Percentiles rank a stretch among this genome's conserved stretches.
These are phyloP conservation scores for Saturnispora kantuleensis DNA, from an alignment of 805 yeast genomes.

Conservation along the genomic window DNA sequence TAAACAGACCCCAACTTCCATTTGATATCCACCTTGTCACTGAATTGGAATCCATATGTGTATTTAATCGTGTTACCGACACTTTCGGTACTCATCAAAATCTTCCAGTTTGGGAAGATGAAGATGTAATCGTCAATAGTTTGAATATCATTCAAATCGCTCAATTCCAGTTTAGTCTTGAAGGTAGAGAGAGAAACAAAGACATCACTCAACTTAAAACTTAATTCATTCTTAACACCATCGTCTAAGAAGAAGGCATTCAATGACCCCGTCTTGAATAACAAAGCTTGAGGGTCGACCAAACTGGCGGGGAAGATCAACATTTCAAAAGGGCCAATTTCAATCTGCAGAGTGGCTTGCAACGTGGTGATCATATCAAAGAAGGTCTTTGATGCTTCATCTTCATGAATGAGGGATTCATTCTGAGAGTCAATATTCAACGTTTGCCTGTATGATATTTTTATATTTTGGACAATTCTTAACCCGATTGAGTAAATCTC, in stretches of 20 bases:
- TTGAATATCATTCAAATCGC: constrained; percentile 26
- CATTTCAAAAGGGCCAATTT: constrained; percentile 43
- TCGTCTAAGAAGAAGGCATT: constrained; percentile 44
- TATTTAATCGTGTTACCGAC: constrained; percentile 51
- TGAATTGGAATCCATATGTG: constrained; percentile 62
- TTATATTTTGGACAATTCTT: constrained; percentile 65
- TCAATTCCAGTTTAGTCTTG: constrained; percentile 42
- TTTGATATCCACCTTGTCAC: constrained; percentile 80
- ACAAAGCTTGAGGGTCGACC: constrained; percentile 66
- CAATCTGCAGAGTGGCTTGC: constrained; percentile 59
- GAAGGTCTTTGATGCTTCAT: constrained; percentile 14
- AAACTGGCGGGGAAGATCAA: constrained; percentile 80
- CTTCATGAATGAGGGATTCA: neutral
- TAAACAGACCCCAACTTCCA: constrained; percentile 94
- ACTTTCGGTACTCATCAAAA: constrained; percentile 70
- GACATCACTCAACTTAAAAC: constrained; percentile 52
- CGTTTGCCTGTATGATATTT: constrained; percentile 65
- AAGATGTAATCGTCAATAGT: constrained; percentile 62
- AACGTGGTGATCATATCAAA: constrained; percentile 31
- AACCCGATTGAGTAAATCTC: constrained; percentile 66
- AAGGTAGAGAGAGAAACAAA: constrained; percentile 57
- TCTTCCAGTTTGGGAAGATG: constrained; percentile 63
- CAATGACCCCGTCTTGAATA: constrained; percentile 45
- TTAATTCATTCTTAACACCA: constrained; percentile 43
- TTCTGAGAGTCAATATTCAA: constrained; percentile 32